Evolutionary conservation across 441 rosid species (phyloP).

Genomic region (Populus trichocarpa): DNA sequence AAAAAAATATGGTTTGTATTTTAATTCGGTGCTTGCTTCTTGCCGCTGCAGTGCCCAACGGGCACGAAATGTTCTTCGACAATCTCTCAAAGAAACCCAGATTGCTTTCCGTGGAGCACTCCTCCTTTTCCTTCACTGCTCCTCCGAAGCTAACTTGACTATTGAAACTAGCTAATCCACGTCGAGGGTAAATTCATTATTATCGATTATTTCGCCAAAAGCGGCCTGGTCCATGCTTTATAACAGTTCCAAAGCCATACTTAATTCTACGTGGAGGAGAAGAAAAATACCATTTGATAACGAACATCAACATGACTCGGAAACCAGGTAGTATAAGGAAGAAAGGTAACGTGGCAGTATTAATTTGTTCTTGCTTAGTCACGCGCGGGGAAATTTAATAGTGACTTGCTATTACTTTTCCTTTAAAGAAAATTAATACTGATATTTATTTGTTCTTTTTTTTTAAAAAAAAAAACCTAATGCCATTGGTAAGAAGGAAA

Average conservation of each 20-base stretch:
- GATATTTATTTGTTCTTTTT: not conserved
- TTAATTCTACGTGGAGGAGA: not conserved
- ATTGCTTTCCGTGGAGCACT: too few relatives aligned
- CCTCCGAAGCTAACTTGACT: too few relatives aligned
- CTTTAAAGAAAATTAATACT: not conserved
- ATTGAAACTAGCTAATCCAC: too few relatives aligned
- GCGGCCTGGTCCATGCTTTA: too few relatives aligned
- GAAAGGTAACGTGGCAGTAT: not conserved
- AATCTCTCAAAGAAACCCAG: too few relatives aligned
- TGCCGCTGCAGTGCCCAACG: too few relatives aligned
- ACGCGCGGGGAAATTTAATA: not conserved
- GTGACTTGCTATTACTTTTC: not conserved
- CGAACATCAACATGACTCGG: not conserved
- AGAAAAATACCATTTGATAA: not conserved
- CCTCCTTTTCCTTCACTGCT: too few relatives aligned
- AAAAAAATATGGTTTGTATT: too few relatives aligned
- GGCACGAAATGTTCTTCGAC: too few relatives aligned
- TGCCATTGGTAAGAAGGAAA: not conserved
- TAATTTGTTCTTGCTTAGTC: not conserved
- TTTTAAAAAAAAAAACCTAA: not conserved
- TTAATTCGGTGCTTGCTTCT: too few relatives aligned
- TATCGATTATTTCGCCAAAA: too few relatives aligned
- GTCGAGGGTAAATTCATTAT: too few relatives aligned
- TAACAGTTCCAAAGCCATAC: not conserved
- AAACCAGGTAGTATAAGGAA: not conserved